These are phyloP conservation scores for Botrytis paeoniae DNA, from an alignment of 2,329 filamentous ascomycete species.

Conservation along the genomic window DNA sequence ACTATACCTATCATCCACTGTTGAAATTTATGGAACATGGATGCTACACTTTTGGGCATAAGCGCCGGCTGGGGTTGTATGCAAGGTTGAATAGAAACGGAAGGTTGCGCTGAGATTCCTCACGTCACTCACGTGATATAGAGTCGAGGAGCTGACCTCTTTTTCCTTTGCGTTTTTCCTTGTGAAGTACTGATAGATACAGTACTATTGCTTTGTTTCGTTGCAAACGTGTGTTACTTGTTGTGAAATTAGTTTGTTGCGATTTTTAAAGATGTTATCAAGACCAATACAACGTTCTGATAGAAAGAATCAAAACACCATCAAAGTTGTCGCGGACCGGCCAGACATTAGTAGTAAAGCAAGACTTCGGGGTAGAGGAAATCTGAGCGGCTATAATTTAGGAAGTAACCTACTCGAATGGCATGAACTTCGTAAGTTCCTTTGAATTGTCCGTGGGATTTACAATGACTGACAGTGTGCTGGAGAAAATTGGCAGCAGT, in stretches of 20 bases:
- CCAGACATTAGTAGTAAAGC: background rate
- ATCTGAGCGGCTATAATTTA: background rate
- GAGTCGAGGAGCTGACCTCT: too few species aligned
- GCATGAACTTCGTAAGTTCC: background rate
- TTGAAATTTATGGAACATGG: too few species aligned
- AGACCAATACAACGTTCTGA: background rate
- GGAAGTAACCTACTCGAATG: slow-evolving; percentile 1
- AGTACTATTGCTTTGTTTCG: background rate
- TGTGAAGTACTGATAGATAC: background rate
- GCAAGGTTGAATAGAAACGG: background rate
- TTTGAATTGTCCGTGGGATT: too few species aligned
- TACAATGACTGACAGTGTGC: background rate
- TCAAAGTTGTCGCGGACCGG: background rate
- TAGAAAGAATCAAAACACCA: background rate
- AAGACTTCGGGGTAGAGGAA: background rate
- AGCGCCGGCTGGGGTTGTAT: background rate
- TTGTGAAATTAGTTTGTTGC: background rate
- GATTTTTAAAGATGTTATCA: background rate
- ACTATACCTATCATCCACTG: too few species aligned
- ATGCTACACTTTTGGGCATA: too few species aligned
- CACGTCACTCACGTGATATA: background rate
- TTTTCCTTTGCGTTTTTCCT: background rate
- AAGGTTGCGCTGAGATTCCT: background rate
- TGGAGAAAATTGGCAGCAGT: background rate
- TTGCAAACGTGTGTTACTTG: background rate